These are phyloP conservation scores for Elsinoe arachidis DNA, from an alignment of 2,329 filamentous ascomycete species.

Conservation along the genomic window DNA sequence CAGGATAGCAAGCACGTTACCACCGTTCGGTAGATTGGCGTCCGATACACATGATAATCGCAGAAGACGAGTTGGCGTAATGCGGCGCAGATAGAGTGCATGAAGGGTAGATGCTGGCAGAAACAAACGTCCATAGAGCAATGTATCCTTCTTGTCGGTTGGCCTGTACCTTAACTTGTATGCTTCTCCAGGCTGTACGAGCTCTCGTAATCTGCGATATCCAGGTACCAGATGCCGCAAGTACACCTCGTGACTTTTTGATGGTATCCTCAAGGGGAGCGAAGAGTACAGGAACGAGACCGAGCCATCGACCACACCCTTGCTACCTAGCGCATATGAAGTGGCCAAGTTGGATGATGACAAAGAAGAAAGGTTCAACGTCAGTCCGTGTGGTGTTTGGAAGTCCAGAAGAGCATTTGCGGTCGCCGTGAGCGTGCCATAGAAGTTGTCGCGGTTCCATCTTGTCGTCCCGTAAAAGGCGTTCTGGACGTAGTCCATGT, in stretches of 20 bases:
- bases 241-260: slow-evolving; percentile 64
- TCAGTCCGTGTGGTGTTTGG: slow-evolving; percentile 71
- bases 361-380: slow-evolving; percentile 81
- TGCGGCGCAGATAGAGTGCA: slow-evolving; percentile 69
- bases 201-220: slow-evolving; percentile 67
- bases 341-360: slow-evolving; percentile 90
- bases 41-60: slow-evolving; percentile 73
- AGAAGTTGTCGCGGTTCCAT: slow-evolving; percentile 90
- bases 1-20: slow-evolving; percentile 62
- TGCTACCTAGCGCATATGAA: slow-evolving; percentile 80
- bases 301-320: slow-evolving; percentile 91
- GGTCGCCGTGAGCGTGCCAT: slow-evolving; percentile 75
- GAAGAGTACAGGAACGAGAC: slow-evolving; percentile 94
- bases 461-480: slow-evolving; percentile 78
- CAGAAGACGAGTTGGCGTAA: slow-evolving; percentile 69
- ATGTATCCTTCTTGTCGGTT: slow-evolving; percentile 46
- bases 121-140: slow-evolving; percentile 72
- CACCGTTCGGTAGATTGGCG: slow-evolving; percentile 61
- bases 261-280: slow-evolving; percentile 59
- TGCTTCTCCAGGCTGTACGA: slow-evolving; percentile 44
- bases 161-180: slow-evolving; percentile 44
- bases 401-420: slow-evolving; percentile 83
- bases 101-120: slow-evolving; percentile 79
- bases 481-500: slow-evolving; percentile 94
- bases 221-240: slow-evolving; percentile 71